These are phyloP conservation scores for Seminavis robusta DNA, from an alignment of 108 stramenopile species.

Conservation along the genomic window DNA sequence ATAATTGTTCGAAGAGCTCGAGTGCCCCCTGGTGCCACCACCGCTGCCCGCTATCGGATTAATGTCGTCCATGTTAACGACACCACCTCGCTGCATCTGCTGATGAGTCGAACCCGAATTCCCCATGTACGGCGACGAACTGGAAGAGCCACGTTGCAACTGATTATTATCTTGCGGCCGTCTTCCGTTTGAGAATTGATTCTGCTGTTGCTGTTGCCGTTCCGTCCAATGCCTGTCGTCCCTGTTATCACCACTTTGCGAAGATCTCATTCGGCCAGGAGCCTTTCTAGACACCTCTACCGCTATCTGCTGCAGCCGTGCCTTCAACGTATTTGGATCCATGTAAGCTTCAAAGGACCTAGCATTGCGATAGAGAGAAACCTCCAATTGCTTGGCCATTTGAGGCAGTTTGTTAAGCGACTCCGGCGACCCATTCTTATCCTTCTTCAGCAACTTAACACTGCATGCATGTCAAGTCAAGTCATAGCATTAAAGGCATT, in stretches of 20 bases:
- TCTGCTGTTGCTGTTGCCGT: neutral
- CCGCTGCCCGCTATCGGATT: constrained; percentile 15
- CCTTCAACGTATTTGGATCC: constrained; percentile 83
- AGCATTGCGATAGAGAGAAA: constrained; percentile 89
- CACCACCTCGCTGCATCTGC: neutral
- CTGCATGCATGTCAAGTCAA: constrained; percentile 36
- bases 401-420: constrained; percentile 90
- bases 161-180: neutral
- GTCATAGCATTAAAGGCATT: neutral
- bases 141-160: neutral
- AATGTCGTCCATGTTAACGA: constrained; percentile 25
- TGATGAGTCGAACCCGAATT: neutral
- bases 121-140: constrained; percentile 3
- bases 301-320: constrained; percentile 86
- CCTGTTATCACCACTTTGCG: constrained; percentile 4
- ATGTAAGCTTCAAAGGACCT: constrained; percentile 85
- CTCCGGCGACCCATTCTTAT: constrained; percentile 85
- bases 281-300: constrained; percentile 80
- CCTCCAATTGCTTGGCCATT: constrained; percentile 95
- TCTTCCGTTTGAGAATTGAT: constrained; percentile 5
- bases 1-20: neutral
- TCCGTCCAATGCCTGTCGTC: constrained; percentile 7
- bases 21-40: too few species aligned
- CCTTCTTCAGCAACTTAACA: constrained; percentile 88
- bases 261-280: constrained; percentile 11